Conservation (phyloP, 192 early-diverging fungal species). For the Thamnidium elegans region DNA sequence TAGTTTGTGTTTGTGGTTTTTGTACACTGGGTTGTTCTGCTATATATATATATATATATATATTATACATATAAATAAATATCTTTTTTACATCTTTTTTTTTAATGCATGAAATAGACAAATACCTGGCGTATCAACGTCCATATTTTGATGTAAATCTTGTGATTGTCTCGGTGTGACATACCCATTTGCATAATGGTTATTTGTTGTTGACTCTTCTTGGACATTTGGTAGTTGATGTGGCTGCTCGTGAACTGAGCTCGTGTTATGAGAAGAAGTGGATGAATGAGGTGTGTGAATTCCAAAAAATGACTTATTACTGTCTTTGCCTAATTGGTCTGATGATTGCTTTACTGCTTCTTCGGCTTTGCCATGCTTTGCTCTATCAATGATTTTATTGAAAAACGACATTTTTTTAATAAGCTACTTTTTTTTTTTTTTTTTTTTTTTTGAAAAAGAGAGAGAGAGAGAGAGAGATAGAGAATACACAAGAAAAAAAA, state of each 20-base stretch:
- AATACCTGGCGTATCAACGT: slow-evolving; percentile 12
- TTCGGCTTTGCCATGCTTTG: neutral
- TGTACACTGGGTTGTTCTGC: too few relatives aligned
- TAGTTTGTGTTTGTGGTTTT: too few relatives aligned
- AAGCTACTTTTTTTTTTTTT: neutral
- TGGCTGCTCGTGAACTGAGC: neutral
- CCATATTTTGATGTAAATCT: slow-evolving; percentile 11
- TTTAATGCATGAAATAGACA: neutral
- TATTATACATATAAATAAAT: too few relatives aligned
- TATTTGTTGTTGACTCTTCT: neutral
- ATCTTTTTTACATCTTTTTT: neutral
- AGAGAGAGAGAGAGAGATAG: neutral
- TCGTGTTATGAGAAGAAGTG: neutral
- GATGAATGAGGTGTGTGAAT: neutral
- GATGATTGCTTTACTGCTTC: neutral
- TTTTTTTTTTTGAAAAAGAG: neutral
- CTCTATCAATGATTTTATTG: slow-evolving; percentile 18
- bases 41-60: too few relatives aligned
- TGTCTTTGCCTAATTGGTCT: neutral
- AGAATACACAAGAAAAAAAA: neutral
- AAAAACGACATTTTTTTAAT: slow-evolving; percentile 7
- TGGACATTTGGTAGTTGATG: neutral
- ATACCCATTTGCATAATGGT: slow-evolving; percentile 5
- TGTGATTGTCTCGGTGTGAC: slow-evolving; percentile 19
- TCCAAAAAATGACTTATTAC: neutral